Evolutionary conservation across 768 basidiomycete genomes (phyloP).

Genomic region (Russula olivacea): DNA sequence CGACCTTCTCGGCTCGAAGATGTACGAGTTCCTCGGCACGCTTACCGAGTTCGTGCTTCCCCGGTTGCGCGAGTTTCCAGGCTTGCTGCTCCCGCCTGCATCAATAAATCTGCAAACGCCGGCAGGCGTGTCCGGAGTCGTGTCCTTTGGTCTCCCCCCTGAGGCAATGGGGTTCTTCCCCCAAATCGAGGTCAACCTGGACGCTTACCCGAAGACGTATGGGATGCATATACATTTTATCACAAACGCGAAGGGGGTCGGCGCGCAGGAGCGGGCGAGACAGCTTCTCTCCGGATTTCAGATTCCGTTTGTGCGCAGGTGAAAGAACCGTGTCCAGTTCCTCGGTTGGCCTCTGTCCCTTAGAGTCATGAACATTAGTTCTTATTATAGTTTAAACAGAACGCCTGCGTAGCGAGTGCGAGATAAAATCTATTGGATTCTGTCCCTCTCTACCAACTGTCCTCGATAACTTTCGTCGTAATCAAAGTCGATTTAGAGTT

Average conservation of each 20-base stretch:
- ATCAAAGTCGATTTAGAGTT: background rate
- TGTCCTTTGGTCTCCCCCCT: slow-evolving; percentile 81
- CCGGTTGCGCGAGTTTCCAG: slow-evolving; percentile 83
- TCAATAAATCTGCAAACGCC: slow-evolving; percentile 67
- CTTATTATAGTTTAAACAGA: background rate
- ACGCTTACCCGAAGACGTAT: slow-evolving; percentile 76
- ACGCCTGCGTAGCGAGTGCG: background rate
- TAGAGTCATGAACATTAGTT: background rate
- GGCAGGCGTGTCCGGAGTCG: slow-evolving; percentile 77
- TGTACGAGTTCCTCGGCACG: slow-evolving; percentile 90
- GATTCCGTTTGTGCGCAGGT: slow-evolving; percentile 67
- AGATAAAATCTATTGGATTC: background rate
- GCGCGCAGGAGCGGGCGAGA: slow-evolving; percentile 85
- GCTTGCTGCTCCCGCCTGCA: slow-evolving; percentile 70
- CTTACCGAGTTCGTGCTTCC: slow-evolving; percentile 95
- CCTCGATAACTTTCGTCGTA: background rate
- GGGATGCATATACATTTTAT: slow-evolving; percentile 95
- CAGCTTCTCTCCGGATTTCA: slow-evolving; percentile 87
- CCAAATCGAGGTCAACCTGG: slow-evolving; percentile 90
- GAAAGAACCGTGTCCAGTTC: background rate
- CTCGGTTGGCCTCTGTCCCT: background rate
- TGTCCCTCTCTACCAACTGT: background rate
- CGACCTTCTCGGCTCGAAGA: slow-evolving; percentile 80
- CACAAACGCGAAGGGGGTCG: slow-evolving; percentile 81
- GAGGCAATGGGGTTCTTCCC: slow-evolving; percentile 88